Evolutionary conservation across 345 rosid genomes (phyloP), one percentile per base, ranked within the genome.

Genomic region (Eutrema heterophyllum): DNA sequence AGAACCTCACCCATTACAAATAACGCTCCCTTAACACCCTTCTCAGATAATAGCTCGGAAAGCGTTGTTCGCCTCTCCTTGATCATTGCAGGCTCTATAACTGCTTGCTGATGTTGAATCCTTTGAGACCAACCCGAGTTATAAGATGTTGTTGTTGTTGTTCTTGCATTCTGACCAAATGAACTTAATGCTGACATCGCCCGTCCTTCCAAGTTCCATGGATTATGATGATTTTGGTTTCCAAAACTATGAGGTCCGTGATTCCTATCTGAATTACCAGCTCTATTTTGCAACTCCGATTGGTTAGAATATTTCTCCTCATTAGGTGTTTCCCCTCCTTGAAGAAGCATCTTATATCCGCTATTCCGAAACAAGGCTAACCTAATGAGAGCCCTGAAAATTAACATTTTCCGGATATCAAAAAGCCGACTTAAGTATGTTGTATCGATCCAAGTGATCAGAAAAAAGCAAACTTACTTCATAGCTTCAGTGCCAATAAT

Each of bases 301-400:
- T 68, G 32, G 43, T 83, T 80, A 21, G 70, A 49, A 57, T 79
- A 75, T 58, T 82, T 80, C 70, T 84, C 95, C 32, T 72, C 77
- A 72, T 89, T 92, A 70, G 86, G 86, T 46, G 86, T 88, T 79
- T 86, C 92, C 18, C 97, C 97, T 21, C 99, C 98, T 61, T 90
- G 92, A 62, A 92, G 86, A 84, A 92, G 90, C 97, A 96, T 92
- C 86, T 78, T 90, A 79, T 89, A 96, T 41, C 98, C 96, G 48
- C 91, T 81, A 67, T 84, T 79, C 49, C 78, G 83, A 70, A 92
- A 88, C 83, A 86, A 68, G 26, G 93, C 90, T 81, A 92, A 80
- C 74, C 97, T 84, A 56, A 85, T 76, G 3, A 85, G 45, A 50
- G 90, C 85, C 91, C 97, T 96, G 85, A 15, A 64, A 71, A 69